Evolutionary conservation across 345 rosid species (phyloP).

Genomic region (Hypericum androsaemum): DNA sequence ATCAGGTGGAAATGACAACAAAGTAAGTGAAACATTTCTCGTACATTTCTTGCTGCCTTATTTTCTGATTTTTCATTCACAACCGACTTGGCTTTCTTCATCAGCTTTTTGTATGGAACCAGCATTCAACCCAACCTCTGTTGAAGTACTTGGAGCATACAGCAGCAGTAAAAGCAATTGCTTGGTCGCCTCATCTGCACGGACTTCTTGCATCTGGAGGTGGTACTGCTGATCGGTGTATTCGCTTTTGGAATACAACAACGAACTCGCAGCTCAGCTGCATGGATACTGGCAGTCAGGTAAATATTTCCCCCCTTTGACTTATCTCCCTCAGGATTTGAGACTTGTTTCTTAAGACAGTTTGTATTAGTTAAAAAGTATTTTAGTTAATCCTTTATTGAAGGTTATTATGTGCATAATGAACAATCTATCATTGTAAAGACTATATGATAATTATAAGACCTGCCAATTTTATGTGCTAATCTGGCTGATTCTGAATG

Average conservation of each 20-base stretch:
- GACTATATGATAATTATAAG: too few species aligned
- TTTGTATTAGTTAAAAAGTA: not conserved
- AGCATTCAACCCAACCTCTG: constrained; percentile 85
- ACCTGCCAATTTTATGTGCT: constrained; percentile 1
- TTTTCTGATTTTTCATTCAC: constrained; percentile 1
- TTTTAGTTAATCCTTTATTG: too few species aligned
- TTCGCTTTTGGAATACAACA: constrained; percentile 97
- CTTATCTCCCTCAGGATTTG: not conserved
- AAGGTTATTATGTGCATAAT: too few species aligned
- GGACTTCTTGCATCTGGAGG: constrained; percentile 99
- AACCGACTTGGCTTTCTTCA: constrained; percentile 13
- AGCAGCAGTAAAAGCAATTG: constrained; percentile 99
- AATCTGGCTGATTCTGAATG: not conserved
- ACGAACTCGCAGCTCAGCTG: constrained; percentile 80
- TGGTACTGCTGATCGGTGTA: constrained; percentile 93
- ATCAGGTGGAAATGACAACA: constrained; percentile 97
- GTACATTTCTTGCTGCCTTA: not conserved
- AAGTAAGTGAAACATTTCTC: constrained; percentile 32
- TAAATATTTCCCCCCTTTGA: constrained; percentile 10
- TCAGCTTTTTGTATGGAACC: constrained; percentile 98
- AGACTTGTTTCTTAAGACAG: not conserved
- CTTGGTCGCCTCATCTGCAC: constrained; percentile 97
- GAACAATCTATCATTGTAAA: too few species aligned
- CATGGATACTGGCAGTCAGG: constrained; percentile 97
- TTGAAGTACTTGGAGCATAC: constrained; percentile 86